A percentile compares a stretch with the other conserved stretches of the same genome.
phyloP scores from a whole-genome alignment of 2,329 filamentous ascomycete species.

The Leptosphaerulina australis region DNA sequence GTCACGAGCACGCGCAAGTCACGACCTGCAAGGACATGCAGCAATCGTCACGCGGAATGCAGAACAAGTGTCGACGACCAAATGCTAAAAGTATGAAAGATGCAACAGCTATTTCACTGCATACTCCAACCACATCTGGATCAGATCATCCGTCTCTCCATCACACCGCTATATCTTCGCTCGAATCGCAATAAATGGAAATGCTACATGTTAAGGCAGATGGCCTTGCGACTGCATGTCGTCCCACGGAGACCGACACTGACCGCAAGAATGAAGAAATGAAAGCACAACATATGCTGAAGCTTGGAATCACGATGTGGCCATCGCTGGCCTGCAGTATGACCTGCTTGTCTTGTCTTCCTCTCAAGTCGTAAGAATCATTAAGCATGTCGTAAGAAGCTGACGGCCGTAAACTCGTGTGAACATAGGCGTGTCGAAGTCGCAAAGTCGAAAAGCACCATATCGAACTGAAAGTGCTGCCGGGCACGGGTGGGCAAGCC shows the following conservation, averaged over 20 bases:
- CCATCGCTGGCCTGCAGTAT: constrained; percentile 56
- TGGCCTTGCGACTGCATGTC: constrained; percentile 1
- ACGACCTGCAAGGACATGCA: constrained; percentile 12
- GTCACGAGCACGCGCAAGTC: constrained; percentile 15
- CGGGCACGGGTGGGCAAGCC: constrained; percentile 27
- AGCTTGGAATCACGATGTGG: constrained; percentile 51
- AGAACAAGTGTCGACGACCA: background rate
- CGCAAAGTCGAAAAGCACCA: constrained; percentile 38
- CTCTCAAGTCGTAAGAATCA: constrained; percentile 59
- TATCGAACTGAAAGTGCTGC: constrained; percentile 26
- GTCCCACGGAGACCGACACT: constrained; percentile 1
- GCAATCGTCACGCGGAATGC: constrained; percentile 12
- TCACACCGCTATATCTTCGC: constrained; percentile 9
- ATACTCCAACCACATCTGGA: constrained; percentile 7
- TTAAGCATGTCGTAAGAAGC: constrained; percentile 54
- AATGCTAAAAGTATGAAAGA: background rate
- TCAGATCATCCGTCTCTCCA: constrained; percentile 5
- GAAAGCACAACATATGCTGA: constrained; percentile 25
- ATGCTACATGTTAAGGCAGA: constrained; percentile 15
- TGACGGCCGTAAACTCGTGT: constrained; percentile 43
- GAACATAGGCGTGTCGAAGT: constrained; percentile 46
- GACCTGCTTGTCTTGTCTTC: constrained; percentile 57
- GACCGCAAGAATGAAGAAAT: constrained; percentile 6
- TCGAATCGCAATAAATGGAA: constrained; percentile 8
- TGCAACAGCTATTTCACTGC: constrained; percentile 4